Evolutionary conservation across 192 early-diverging fungal species (phyloP).

Genomic region (Podila clonocystis): DNA sequence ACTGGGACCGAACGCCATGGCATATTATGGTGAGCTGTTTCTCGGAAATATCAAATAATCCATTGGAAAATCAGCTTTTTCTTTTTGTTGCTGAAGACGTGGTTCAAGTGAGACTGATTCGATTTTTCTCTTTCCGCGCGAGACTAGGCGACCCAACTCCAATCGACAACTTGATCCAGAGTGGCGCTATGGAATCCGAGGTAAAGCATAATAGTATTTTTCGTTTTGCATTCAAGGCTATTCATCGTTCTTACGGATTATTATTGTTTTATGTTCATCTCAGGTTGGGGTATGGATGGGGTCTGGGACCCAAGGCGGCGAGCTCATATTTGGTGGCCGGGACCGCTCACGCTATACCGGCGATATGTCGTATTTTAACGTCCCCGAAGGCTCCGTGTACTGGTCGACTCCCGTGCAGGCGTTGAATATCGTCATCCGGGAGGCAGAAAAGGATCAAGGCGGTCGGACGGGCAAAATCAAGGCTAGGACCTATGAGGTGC

Average conservation of each 20-base stretch:
- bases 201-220: background rate
- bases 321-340: slow-evolving; percentile 22
- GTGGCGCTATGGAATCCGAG: slow-evolving; percentile 7
- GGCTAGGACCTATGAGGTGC: background rate
- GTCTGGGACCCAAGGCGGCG: slow-evolving; percentile 13
- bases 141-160: slow-evolving; percentile 5
- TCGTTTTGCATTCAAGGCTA: background rate
- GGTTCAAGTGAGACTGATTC: too few relatives aligned
- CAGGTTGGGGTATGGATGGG: slow-evolving; percentile 28
- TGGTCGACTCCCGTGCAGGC: slow-evolving; percentile 18
- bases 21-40: slow-evolving; percentile 13
- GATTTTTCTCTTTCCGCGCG: too few relatives aligned
- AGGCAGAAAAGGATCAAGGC: background rate
- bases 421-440: background rate
- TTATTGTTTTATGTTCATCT: background rate
- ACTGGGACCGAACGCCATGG: slow-evolving; percentile 31
- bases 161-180: slow-evolving; percentile 11
- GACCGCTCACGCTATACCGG: slow-evolving; percentile 13
- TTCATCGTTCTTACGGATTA: background rate
- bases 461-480: background rate
- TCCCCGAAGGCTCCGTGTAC: slow-evolving; percentile 8
- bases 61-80: background rate
- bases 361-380: slow-evolving; percentile 10
- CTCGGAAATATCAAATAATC: background rate
- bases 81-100: background rate